phyloP scores from a whole-genome alignment of 441 rosid genomes.

The Flueggea neowawraea region DNA sequence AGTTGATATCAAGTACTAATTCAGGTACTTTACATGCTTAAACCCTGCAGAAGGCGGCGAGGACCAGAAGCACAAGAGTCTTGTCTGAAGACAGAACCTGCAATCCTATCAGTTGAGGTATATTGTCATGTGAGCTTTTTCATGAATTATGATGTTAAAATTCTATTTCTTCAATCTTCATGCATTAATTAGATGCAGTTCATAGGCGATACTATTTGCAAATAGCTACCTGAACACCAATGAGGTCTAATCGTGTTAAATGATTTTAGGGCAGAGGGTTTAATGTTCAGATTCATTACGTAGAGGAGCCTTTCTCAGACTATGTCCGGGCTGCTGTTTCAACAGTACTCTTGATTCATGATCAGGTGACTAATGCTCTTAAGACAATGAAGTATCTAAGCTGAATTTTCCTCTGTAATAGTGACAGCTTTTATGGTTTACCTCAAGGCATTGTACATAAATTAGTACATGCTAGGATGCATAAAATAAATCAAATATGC shows the following conservation, averaged over 20 bases:
- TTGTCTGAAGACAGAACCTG: conserved; percentile 65
- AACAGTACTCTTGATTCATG: conserved; percentile 71
- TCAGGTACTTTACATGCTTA: conserved; percentile 15
- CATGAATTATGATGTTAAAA: too few relatives aligned
- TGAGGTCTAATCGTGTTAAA: conserved; percentile 7
- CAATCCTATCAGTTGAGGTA: conserved; percentile 95
- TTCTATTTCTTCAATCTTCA: too few relatives aligned
- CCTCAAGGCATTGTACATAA: not conserved
- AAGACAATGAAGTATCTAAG: not conserved
- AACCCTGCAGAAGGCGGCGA: conserved; percentile 50
- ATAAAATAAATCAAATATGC: not conserved
- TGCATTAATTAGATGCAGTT: too few relatives aligned
- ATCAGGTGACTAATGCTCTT: conserved; percentile 50
- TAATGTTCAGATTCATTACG: conserved; percentile 75
- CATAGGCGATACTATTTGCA: too few relatives aligned
- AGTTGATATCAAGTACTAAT: not conserved
- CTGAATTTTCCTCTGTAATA: not conserved
- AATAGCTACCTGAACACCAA: not conserved
- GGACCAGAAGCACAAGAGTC: conserved; percentile 38
- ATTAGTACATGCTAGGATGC: not conserved
- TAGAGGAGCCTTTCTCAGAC: conserved; percentile 88
- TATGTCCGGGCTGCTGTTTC: conserved; percentile 79
- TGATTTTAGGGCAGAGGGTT: conserved; percentile 89
- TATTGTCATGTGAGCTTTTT: not conserved
- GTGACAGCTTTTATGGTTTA: not conserved